Conservation (phyloP, 2,329 filamentous ascomycete genomes). For the Fonsecaea multimorphosa region DNA sequence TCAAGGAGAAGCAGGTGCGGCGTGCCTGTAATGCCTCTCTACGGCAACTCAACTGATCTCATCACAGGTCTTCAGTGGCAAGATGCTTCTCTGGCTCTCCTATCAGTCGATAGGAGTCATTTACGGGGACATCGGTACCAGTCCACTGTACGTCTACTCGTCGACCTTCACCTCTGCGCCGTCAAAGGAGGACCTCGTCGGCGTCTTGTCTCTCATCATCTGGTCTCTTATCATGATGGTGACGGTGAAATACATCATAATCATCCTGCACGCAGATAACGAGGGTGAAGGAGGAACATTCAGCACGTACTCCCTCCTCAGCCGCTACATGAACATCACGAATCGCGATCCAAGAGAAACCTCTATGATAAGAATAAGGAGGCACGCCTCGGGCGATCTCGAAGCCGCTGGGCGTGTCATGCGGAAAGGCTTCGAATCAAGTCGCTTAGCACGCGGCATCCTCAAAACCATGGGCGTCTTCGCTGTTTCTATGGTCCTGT, state of each 20-base stretch:
- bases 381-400: slow-evolving; percentile 54
- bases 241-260: slow-evolving; percentile 62
- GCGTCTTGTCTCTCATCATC: slow-evolving; percentile 61
- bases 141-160: slow-evolving; percentile 64
- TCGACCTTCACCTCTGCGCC: slow-evolving; percentile 58
- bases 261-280: slow-evolving; percentile 61
- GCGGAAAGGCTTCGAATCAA: slow-evolving; percentile 56
- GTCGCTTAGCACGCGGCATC: slow-evolving; percentile 51
- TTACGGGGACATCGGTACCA: slow-evolving; percentile 66
- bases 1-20: slow-evolving; percentile 35
- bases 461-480: slow-evolving; percentile 61
- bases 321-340: slow-evolving; percentile 59
- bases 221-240: slow-evolving; percentile 64
- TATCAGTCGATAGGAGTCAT: slow-evolving; percentile 65
- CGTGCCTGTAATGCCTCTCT: too few species aligned
- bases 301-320: slow-evolving; percentile 59
- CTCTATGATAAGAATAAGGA: slow-evolving; percentile 55
- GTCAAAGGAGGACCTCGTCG: slow-evolving; percentile 56
- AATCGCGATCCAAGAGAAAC: slow-evolving; percentile 59
- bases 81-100: slow-evolving; percentile 49
- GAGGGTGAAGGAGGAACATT: slow-evolving; percentile 66
- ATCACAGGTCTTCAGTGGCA: slow-evolving; percentile 42
- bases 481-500: slow-evolving; percentile 61
- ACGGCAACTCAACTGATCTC: not conserved
- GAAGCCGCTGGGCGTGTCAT: slow-evolving; percentile 51